Base-by-base conservation (phyloP, 371 early-diverging fungal genomes). In the Mortierella sp. region DNA sequence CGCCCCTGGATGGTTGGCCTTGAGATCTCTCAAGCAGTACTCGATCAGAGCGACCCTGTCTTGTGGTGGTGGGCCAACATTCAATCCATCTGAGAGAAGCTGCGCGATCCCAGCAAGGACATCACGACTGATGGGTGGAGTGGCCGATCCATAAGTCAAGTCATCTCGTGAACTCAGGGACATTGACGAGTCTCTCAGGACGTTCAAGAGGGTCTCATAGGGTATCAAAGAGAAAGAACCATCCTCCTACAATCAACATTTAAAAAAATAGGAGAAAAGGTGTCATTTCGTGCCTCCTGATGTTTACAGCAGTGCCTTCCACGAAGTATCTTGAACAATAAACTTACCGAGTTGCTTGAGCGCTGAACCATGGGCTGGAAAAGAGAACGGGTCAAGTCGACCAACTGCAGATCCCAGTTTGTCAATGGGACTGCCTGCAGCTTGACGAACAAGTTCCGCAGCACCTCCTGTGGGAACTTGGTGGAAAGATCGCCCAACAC, bases 401-500 rank as follows among this genome's bases (percentile, higher is more conserved):
- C 76, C 64, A 88, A 67, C 40, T 89, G 88, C 43, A 78, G 79
- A 53, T 89, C 89, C 80, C 86, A 83, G 61, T 71, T 75, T 51
- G 61, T 82, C 59, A 87, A 54, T 3, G 88, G 87, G 54, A 86
- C 83, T 3, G 79, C 77, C 72, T 82, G 85, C 34, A 89, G 54
- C 69, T 89, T 89, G 37, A 72, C 48, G 67, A 89, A 87, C 3
- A 89, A 71, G 71, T 80, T 76, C n/a, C 74, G 75, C 69, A 89
- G 31, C 48, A 85, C 78, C 8, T 86, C 86, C 31, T 82, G 82
- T 19, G 82, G 82, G 0, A 89, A 50, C 50, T 79, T 78, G 53
- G 72, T 82, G 54, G 82, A 75, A 8, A 89, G 74, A 21, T 90
- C 88, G n/a, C 77, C 78, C 40, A 89, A 57, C 26, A 89, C 90